Conservation (phyloP, 73 alveolate genomes). For the Stentor roeselii region DNA sequence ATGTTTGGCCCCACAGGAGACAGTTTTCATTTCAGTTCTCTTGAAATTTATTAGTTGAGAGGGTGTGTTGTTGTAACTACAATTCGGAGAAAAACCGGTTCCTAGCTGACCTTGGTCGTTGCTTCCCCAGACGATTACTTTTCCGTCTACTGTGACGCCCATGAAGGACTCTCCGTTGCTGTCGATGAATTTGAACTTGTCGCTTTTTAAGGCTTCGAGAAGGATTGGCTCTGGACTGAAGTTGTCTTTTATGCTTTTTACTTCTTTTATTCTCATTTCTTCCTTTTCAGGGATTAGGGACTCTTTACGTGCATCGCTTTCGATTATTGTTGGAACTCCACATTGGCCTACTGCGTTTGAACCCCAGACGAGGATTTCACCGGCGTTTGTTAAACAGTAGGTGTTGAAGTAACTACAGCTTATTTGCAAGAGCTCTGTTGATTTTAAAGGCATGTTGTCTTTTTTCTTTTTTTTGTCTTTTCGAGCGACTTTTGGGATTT, state of each 20-base stretch:
- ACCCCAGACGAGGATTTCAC: slow-evolving; percentile 55
- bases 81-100: slow-evolving; percentile 34
- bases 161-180: slow-evolving; percentile 45
- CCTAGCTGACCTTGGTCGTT: slow-evolving; percentile 64
- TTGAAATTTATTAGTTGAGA: slow-evolving; percentile 35
- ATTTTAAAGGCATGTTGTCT: slow-evolving; percentile 10
- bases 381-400: slow-evolving; percentile 47
- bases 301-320: slow-evolving; percentile 9
- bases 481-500: neutral
- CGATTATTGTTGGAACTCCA: slow-evolving; percentile 31
- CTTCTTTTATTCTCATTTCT: slow-evolving; percentile 19
- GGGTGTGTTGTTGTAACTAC: slow-evolving; percentile 32
- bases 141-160: slow-evolving; percentile 47
- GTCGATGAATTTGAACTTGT: slow-evolving; percentile 27
- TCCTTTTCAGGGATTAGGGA: slow-evolving; percentile 8
- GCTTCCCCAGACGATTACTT: slow-evolving; percentile 58
- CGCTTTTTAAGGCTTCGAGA: neutral
- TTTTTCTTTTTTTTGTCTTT: neutral
- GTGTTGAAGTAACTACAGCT: slow-evolving; percentile 47
- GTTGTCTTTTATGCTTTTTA: neutral
- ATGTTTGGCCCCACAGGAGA: slow-evolving; percentile 14
- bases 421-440: slow-evolving; percentile 30
- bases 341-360: slow-evolving; percentile 40
- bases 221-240: neutral
- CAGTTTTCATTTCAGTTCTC: slow-evolving; percentile 44